Evolutionary conservation across 345 rosid species (phyloP).

Genomic region (Tarenaya hassleriana): DNA sequence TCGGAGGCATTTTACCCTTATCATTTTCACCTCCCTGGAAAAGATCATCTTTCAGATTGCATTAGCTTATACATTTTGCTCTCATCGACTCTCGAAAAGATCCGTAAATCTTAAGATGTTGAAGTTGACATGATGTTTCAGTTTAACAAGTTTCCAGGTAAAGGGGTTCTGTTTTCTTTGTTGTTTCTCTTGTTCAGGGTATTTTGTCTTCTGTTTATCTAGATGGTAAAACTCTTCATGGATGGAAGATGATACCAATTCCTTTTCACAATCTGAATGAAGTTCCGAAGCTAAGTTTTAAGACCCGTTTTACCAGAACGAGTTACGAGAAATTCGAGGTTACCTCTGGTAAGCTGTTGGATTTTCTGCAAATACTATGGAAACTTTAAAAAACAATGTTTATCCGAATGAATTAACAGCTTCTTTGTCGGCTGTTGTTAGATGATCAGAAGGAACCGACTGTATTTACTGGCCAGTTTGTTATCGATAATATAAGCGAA

Average conservation of each 20-base stretch:
- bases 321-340: slow-evolving; percentile 23
- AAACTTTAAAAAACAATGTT: no score
- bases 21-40: not conserved
- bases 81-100: not conserved
- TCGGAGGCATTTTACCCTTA: not conserved
- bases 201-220: slow-evolving; percentile 70
- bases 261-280: slow-evolving; percentile 72
- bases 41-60: not conserved
- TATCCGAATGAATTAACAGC: slow-evolving; percentile 15
- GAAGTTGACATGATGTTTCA: not conserved
- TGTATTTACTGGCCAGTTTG: slow-evolving; percentile 54
- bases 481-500: slow-evolving; percentile 36
- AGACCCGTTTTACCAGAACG: slow-evolving; percentile 28
- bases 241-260: slow-evolving; percentile 78
- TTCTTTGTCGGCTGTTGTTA: slow-evolving; percentile 25
- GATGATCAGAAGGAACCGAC: slow-evolving; percentile 57
- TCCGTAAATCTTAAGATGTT: not conserved
- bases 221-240: slow-evolving; percentile 44
- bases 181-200: slow-evolving; percentile 41
- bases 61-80: not conserved
- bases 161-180: not conserved
- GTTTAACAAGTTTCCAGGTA: not conserved
- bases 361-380: not conserved
- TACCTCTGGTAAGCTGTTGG: slow-evolving; percentile 30
- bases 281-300: slow-evolving; percentile 32